A percentile compares a stretch with the other conserved stretches of the same genome.
phyloP scores from a whole-genome alignment of 2,329 filamentous ascomycete genomes.

The Claviceps sorghi region DNA sequence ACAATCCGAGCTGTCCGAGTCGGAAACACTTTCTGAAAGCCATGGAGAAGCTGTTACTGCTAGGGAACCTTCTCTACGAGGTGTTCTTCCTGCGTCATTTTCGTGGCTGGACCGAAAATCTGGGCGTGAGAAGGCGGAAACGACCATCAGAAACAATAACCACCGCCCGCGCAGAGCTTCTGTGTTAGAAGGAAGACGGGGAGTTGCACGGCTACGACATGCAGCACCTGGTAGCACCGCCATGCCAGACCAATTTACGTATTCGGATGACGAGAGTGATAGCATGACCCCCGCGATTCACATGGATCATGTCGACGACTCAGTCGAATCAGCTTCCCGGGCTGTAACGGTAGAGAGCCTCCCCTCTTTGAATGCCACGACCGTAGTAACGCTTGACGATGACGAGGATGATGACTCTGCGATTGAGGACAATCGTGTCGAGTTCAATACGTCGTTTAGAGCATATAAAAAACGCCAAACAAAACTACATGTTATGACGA shows the following conservation, averaged over 20 bases:
- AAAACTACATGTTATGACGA: constrained; percentile 14
- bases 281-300: not conserved
- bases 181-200: constrained; percentile 27
- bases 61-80: constrained; percentile 38
- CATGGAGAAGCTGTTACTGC: constrained; percentile 27
- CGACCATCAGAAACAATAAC: constrained; percentile 15
- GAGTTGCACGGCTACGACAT: constrained; percentile 33
- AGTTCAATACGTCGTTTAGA: constrained; percentile 31
- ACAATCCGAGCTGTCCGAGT: constrained; percentile 5
- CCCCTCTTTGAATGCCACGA: not conserved
- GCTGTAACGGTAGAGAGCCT: not conserved
- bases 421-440: constrained; percentile 37
- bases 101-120: constrained; percentile 41
- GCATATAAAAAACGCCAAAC: constrained; percentile 27
- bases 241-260: constrained; percentile 28
- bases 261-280: constrained; percentile 17
- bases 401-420: constrained; percentile 24
- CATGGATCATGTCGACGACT: not conserved
- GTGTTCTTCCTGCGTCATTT: constrained; percentile 54
- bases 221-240: constrained; percentile 15
- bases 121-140: constrained; percentile 17
- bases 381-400: not conserved
- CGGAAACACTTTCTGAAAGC: constrained; percentile 21
- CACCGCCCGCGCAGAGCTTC: constrained; percentile 18
- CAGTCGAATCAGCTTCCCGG: not conserved